Evolutionary conservation across 2,329 filamentous ascomycete species (phyloP), one percentile per base, ranked within the genome.

Genomic region (Cladosporium sp.): DNA sequence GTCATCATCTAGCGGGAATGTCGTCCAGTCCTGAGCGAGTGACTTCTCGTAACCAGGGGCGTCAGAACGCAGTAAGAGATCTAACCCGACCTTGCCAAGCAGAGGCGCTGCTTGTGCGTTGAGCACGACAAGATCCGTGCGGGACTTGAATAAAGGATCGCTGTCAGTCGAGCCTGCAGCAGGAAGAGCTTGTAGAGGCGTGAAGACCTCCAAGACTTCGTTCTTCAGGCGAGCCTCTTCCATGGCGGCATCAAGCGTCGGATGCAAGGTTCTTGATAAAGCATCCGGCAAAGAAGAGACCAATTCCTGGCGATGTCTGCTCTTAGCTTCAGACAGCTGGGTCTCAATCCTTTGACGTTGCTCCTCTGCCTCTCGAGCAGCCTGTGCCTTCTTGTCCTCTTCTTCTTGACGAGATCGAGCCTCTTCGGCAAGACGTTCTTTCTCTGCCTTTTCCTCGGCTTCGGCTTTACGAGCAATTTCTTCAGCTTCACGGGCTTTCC

Each of bases 101-200:
- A 76, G 67, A 3, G 74, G 71, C n/a, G 74, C 74, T 15, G 68
- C 74, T 60, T 75, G 72, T 38, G 71, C 62, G 51, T 76, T 77
- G 21, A 74, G 69, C 5, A 76, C 66, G 71, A 71, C 74, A 3
- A 59, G 57, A 4, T 65, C 64, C 18, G 55, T 32, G 4, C 26
- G 51, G 10, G 67, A 67, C 18, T 69, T 67, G 18, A 57, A 59
- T 6, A 65, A 28, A 10, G 66, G 67, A 6, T 61, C 62, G 28
- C 67, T 47, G 11, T 70, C 64, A 21, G 70, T 66, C 34, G 65
- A 65, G 26, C n/a, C 44, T 34, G 36, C 51, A 32, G 52, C 52
- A 36, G 49, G 47, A 18, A 74, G 47, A 7, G 70, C 70, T 65
- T 71, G 70, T 12, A 77, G 64, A 24, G 73, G 74, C 8, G 71